These are phyloP conservation scores for Xylaria sp. DNA, from an alignment of 495 filamentous ascomycete species.

Conservation along the genomic window DNA sequence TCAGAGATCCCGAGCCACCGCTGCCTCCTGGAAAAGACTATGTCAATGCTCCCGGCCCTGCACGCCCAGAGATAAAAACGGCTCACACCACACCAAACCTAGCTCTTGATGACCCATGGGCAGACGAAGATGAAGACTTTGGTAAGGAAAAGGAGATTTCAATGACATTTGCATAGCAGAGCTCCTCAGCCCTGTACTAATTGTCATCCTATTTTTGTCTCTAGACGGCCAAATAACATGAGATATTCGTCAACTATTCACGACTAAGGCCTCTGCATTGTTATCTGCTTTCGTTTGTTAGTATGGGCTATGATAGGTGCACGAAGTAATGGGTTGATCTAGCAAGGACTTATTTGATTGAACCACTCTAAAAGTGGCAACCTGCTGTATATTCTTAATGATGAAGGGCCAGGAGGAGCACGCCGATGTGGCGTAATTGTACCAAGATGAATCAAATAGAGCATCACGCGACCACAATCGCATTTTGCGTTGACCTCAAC, in stretches of 20 bases:
- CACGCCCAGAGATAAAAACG: conserved; percentile 50
- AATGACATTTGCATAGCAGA: conserved; percentile 71
- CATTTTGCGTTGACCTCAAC: not conserved
- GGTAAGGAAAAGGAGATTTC: conserved; percentile 75
- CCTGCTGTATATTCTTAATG: conserved; percentile 18
- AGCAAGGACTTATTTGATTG: conserved; percentile 20
- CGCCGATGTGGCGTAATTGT: not conserved
- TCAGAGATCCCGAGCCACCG: conserved; percentile 48
- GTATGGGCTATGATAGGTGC: conserved; percentile 4
- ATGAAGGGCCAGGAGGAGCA: not conserved
- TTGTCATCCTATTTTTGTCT: not conserved
- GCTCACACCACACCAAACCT: conserved; percentile 51
- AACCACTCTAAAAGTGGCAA: not conserved
- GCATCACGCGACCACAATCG: not conserved
- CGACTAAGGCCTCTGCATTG: not conserved
- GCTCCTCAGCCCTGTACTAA: not conserved
- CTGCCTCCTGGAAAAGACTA: conserved; percentile 42
- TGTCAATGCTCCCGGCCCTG: conserved; percentile 34
- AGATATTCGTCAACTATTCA: not conserved
- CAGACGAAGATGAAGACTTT: conserved; percentile 77
- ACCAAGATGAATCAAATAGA: conserved; percentile 2
- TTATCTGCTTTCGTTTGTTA: conserved; percentile 1
- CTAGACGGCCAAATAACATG: not conserved
- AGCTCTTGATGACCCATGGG: conserved; percentile 80
- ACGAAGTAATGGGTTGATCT: conserved; percentile 1